phyloP scores from a whole-genome alignment of 345 rosid species.

The Eucalyptus regnans region DNA sequence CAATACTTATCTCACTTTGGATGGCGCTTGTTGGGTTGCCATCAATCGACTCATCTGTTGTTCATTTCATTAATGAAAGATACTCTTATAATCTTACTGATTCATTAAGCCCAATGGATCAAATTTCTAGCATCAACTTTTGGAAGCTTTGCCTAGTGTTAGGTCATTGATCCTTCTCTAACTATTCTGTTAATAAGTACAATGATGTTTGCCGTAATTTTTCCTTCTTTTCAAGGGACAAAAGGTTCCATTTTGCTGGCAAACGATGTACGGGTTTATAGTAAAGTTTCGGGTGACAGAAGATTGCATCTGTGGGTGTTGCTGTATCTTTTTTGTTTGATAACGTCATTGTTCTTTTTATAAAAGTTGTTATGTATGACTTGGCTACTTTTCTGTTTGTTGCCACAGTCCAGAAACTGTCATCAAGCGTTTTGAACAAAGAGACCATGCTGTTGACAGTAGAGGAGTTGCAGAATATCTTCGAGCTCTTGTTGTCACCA shows the following conservation, averaged over 20 bases:
- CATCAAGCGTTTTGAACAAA: slow-evolving; percentile 78
- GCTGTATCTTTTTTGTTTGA: neutral
- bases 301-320: neutral
- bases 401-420: slow-evolving; percentile 75
- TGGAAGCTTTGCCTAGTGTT: neutral
- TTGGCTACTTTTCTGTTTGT: neutral
- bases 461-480: slow-evolving; percentile 88
- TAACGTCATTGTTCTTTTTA: neutral
- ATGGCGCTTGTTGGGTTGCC: neutral
- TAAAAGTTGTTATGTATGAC: neutral
- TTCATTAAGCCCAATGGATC: neutral
- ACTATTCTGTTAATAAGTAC: neutral
- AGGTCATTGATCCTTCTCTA: neutral
- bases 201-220: neutral
- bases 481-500: slow-evolving; percentile 73
- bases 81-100: neutral
- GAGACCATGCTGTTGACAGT: slow-evolving; percentile 74
- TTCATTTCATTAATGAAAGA: neutral
- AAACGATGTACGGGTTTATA: neutral
- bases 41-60: neutral
- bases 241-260: neutral
- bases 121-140: neutral
- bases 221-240: neutral
- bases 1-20: neutral
- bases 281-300: neutral